Evolutionary conservation across 148 eudicot genomes (phyloP).

Genomic region (Cornus florida): DNA sequence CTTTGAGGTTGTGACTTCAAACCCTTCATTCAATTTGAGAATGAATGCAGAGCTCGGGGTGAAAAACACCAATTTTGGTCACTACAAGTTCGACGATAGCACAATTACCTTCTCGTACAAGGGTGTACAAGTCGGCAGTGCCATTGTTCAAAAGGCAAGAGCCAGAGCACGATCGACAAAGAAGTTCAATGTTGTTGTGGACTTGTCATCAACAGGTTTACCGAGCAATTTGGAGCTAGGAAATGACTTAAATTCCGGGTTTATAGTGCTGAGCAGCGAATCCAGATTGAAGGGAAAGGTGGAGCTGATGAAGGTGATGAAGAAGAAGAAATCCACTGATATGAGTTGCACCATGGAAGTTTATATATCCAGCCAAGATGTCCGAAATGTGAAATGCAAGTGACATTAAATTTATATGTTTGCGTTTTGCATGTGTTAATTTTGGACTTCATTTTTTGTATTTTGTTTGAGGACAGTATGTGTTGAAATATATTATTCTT

Average conservation of each 20-base stretch:
- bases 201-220: not conserved
- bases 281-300: too few species aligned
- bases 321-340: not conserved
- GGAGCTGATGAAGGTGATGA: not conserved
- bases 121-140: not conserved
- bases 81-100: not conserved
- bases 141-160: not conserved
- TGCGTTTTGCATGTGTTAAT: not conserved
- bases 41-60: slow-evolving; percentile 13
- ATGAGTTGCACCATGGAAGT: slow-evolving; percentile 1
- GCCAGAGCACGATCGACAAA: slow-evolving; percentile 5
- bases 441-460: too few species aligned
- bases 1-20: not conserved
- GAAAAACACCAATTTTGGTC: slow-evolving; percentile 11
- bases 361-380: not conserved
- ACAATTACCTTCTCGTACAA: slow-evolving; percentile 5
- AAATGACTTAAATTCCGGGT: too few species aligned
- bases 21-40: slow-evolving; percentile 3
- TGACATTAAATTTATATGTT: not conserved
- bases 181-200: slow-evolving; percentile 10
- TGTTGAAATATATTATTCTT: too few species aligned
- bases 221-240: not conserved
- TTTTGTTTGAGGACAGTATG: too few species aligned
- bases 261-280: too few species aligned
- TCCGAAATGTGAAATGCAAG: not conserved